These are phyloP conservation scores for Crotalaria pallida DNA, from an alignment of 306 rosid species.

Conservation along the genomic window DNA sequence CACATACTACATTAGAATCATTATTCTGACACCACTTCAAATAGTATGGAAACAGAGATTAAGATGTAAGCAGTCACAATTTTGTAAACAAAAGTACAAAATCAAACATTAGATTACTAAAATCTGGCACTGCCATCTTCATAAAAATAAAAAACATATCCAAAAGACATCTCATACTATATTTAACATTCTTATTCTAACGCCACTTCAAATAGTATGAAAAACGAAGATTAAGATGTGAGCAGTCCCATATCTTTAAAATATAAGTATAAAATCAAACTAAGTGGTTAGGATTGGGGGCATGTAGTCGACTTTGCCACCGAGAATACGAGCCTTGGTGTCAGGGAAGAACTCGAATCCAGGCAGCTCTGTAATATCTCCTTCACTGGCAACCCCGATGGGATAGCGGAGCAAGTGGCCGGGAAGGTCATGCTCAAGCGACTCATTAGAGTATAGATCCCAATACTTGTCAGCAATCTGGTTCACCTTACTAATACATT, in stretches of 20 bases:
- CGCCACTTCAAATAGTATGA: background rate
- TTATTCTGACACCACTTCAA: background rate
- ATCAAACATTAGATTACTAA: conserved; percentile 12
- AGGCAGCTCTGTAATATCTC: conserved; percentile 46
- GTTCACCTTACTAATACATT: conserved; percentile 52
- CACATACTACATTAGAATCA: conserved; percentile 19
- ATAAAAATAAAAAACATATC: background rate
- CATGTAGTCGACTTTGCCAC: conserved; percentile 55
- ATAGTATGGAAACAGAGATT: background rate
- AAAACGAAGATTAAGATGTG: conserved; percentile 15
- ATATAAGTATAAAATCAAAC: conserved; percentile 14
- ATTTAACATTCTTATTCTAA: conserved; percentile 17
- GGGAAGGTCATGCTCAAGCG: conserved; percentile 60
- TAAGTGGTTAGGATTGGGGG: conserved; percentile 76
- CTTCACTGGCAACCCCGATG: conserved; percentile 39
- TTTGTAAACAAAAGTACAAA: background rate
- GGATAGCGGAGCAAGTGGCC: conserved; percentile 77
- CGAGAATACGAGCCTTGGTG: conserved; percentile 65
- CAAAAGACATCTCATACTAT: conserved; percentile 2
- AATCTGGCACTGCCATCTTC: conserved; percentile 16
- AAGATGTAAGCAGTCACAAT: conserved; percentile 7
- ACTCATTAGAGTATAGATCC: conserved; percentile 55
- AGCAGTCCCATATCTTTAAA: background rate
- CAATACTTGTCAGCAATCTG: conserved; percentile 64
- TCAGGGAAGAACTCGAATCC: conserved; percentile 66